Evolutionary conservation across 2,329 filamentous ascomycete genomes (phyloP).

Genomic region (Aspergillus ochraceus): DNA sequence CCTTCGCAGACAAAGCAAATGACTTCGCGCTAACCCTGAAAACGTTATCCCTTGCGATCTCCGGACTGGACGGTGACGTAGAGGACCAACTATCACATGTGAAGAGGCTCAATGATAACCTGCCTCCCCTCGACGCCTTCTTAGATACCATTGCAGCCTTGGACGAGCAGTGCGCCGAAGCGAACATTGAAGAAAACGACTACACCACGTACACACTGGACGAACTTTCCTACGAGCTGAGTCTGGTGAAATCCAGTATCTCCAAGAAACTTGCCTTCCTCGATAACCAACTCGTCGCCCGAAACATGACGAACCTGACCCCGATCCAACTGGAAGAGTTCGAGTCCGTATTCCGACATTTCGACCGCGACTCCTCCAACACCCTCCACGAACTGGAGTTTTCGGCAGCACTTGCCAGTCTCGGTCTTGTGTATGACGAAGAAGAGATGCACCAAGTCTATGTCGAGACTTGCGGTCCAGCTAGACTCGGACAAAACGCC

Average conservation of each 20-base stretch:
- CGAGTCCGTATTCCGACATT: constrained; percentile 96
- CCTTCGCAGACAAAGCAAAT: constrained; percentile 97
- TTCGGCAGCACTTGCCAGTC: constrained; percentile 88
- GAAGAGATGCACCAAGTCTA: constrained; percentile 98
- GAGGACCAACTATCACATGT: constrained; percentile 93
- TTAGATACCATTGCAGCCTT: constrained; percentile 82
- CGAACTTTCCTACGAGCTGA: constrained; percentile 89
- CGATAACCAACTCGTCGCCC: constrained; percentile 97
- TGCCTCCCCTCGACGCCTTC: constrained; percentile 87
- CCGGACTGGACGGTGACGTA: constrained; percentile 93
- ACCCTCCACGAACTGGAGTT: constrained; percentile 92
- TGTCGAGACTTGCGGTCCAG: constrained; percentile 70
- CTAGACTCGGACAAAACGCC: constrained; percentile 57
- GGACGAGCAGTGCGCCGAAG: constrained; percentile 87
- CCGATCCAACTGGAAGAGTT: constrained; percentile 98
- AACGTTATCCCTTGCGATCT: constrained; percentile 91
- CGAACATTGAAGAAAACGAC: constrained; percentile 99
- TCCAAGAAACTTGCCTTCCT: constrained; percentile 96
- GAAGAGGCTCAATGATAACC: constrained; percentile 76
- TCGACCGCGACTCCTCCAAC: constrained; percentile 91
- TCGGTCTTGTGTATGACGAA: constrained; percentile 94
- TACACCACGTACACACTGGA: constrained; percentile 99
- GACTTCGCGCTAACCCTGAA: constrained; percentile 95
- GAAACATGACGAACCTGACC: constrained; percentile 98
- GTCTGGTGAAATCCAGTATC: constrained; percentile 86